A percentile compares a stretch with the other conserved stretches of the same genome.
These are phyloP conservation scores for Solanum microdontum DNA, from an alignment of 257 asterid genomes.

Conservation along the genomic window DNA sequence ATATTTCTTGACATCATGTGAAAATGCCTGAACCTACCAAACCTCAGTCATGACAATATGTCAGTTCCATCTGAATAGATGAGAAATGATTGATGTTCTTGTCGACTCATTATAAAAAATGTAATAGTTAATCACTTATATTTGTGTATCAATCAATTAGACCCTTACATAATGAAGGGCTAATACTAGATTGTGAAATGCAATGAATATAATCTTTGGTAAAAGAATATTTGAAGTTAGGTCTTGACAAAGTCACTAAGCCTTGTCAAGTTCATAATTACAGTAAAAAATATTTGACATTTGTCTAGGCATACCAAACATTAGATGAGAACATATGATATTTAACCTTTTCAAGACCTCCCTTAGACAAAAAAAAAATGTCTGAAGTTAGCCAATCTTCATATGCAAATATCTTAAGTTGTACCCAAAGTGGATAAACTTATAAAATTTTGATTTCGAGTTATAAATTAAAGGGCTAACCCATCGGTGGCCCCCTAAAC, in stretches of 20 bases:
- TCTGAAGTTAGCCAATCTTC: not conserved
- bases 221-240: not conserved
- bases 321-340: not conserved
- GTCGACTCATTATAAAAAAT: not conserved
- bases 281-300: not conserved
- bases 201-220: not conserved
- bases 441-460: not conserved
- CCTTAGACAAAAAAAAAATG: too few relatives aligned
- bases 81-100: not conserved
- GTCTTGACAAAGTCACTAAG: not conserved
- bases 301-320: not conserved
- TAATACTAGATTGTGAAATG: not conserved
- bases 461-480: not conserved
- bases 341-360: not conserved
- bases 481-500: too few relatives aligned
- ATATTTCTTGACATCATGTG: not conserved
- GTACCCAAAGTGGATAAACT: too few relatives aligned
- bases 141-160: not conserved
- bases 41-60: not conserved
- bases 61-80: not conserved
- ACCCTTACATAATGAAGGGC: not conserved
- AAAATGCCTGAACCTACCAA: not conserved
- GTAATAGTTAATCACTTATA: not conserved
- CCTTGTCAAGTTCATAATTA: not conserved
- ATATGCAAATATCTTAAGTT: not conserved